A percentile compares a stretch with the other conserved stretches of the same genome.
Evolutionary conservation across 352 stramenopile species (phyloP).

Genomic region (Hyaloperonospora arabidopsidis): DNA sequence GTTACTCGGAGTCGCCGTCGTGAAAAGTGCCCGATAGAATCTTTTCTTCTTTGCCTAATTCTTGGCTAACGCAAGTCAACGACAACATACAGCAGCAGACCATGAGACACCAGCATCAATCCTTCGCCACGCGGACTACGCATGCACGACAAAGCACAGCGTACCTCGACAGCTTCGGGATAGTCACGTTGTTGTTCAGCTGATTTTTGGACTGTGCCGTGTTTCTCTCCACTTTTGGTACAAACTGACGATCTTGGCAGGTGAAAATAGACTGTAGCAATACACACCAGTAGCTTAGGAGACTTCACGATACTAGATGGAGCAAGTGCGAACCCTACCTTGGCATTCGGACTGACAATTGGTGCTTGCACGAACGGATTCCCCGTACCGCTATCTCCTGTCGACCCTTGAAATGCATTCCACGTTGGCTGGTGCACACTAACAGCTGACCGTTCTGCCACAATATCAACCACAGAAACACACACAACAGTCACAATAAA

Average conservation of each 20-base stretch:
- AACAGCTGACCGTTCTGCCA: constrained; percentile 33
- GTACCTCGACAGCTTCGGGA: constrained; percentile 39
- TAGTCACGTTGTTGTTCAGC: constrained; percentile 31
- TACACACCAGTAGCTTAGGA: background rate
- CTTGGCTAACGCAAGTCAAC: constrained; percentile 23
- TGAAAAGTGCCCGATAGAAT: constrained; percentile 57
- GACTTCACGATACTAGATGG: background rate
- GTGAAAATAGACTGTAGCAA: constrained; percentile 29
- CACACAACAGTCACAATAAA: background rate
- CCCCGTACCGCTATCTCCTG: constrained; percentile 32
- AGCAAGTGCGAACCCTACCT: constrained; percentile 7
- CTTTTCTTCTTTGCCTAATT: constrained; percentile 55
- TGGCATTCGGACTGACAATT: constrained; percentile 25
- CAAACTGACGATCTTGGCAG: constrained; percentile 28
- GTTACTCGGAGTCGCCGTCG: constrained; percentile 55
- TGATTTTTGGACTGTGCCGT: constrained; percentile 38
- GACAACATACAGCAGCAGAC: background rate
- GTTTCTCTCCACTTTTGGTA: constrained; percentile 27
- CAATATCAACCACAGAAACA: background rate
- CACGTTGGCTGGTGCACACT: constrained; percentile 40
- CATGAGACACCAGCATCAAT: background rate
- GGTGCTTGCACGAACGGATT: constrained; percentile 48
- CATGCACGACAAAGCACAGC: constrained; percentile 5
- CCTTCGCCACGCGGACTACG: too few species aligned
- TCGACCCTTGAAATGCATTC: constrained; percentile 46